Conservation (phyloP, 345 rosid species). For the Noccaea bulbosa region DNA sequence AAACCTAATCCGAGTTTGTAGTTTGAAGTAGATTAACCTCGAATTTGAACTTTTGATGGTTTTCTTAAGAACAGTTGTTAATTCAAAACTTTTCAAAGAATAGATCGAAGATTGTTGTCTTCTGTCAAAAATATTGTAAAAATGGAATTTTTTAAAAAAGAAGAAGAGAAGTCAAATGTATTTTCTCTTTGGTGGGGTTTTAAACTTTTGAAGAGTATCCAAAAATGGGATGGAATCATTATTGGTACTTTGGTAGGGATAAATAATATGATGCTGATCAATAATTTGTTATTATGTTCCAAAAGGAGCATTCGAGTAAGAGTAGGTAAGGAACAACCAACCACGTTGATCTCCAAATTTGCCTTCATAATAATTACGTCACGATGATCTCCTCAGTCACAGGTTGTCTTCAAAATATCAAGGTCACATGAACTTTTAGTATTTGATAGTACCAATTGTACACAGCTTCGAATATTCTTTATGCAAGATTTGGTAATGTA, state of each 20-base stretch:
- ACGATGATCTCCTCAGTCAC: slow-evolving; percentile 31
- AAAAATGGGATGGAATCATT: slow-evolving; percentile 40
- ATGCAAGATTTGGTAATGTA: neutral
- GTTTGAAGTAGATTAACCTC: slow-evolving; percentile 7
- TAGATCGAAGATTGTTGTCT: slow-evolving; percentile 4
- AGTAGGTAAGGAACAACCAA: slow-evolving; percentile 22
- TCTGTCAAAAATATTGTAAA: neutral
- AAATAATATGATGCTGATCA: slow-evolving; percentile 33
- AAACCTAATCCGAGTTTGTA: slow-evolving; percentile 14
- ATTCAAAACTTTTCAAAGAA: neutral
- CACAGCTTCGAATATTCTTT: neutral
- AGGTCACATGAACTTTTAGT: slow-evolving; percentile 6
- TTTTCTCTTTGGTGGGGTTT: slow-evolving; percentile 30
- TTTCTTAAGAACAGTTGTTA: neutral
- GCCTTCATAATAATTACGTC: slow-evolving; percentile 22
- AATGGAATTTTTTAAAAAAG: neutral
- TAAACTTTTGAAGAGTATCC: slow-evolving; percentile 17
- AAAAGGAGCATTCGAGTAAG: slow-evolving; percentile 25
- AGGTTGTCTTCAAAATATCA: slow-evolving; percentile 11
- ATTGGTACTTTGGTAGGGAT: slow-evolving; percentile 32
- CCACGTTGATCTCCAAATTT: slow-evolving; percentile 27
- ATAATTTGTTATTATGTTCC: slow-evolving; percentile 35
- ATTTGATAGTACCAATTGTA: slow-evolving; percentile 4
- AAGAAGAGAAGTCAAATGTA: slow-evolving; percentile 25
- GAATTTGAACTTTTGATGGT: slow-evolving; percentile 21